phyloP scores from a whole-genome alignment of 805 yeast species.

The Yamadazyma sp. region DNA sequence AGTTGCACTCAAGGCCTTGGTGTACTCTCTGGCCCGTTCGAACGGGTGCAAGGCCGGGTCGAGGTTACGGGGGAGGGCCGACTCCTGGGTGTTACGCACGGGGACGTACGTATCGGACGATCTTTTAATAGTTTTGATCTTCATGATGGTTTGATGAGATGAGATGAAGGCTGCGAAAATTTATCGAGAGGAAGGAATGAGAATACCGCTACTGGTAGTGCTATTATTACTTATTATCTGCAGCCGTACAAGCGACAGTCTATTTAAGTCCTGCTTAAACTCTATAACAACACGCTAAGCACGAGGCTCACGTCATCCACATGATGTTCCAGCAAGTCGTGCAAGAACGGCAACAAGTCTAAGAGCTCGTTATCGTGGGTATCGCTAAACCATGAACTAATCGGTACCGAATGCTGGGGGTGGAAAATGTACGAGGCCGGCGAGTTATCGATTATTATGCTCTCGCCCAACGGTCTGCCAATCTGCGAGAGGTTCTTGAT shows the following conservation, averaged over 20 bases:
- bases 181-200: background rate
- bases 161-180: conserved; percentile 9
- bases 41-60: conserved; percentile 96
- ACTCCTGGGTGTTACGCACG: conserved; percentile 84
- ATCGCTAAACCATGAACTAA: conserved; percentile 97
- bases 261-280: conserved; percentile 17
- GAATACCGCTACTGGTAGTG: background rate
- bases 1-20: conserved; percentile 92
- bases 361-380: conserved; percentile 93
- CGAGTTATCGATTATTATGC: conserved; percentile 92
- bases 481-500: conserved; percentile 91
- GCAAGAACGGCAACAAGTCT: conserved; percentile 87
- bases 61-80: conserved; percentile 82
- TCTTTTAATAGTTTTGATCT: conserved; percentile 83
- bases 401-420: conserved; percentile 97
- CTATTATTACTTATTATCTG: background rate
- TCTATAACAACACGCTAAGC: conserved; percentile 61
- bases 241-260: conserved; percentile 7
- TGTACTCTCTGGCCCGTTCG: conserved; percentile 94
- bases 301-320: conserved; percentile 87
- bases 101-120: conserved; percentile 93
- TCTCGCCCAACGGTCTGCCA: conserved; percentile 85
- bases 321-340: conserved; percentile 68
- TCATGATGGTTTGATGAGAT: conserved; percentile 43
- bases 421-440: conserved; percentile 98